phyloP scores from a whole-genome alignment of 169 alveolate genomes.

The Plasmodium blacklocki region DNA sequence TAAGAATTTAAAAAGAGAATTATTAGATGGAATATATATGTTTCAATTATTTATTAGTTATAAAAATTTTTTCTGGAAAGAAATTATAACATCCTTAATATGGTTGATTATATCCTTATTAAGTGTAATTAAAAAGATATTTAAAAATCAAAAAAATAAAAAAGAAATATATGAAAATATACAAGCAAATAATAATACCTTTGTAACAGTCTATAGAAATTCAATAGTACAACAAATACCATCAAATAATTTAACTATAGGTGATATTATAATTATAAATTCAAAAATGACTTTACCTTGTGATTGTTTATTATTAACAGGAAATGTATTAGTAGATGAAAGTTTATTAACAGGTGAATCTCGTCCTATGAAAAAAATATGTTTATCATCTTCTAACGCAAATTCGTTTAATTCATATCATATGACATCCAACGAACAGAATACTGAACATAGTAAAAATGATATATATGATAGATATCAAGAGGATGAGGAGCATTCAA shows the following conservation, averaged over 20 bases:
- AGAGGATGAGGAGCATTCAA: too few relatives aligned
- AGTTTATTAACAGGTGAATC: constrained; percentile 92
- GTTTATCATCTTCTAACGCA: constrained; percentile 58
- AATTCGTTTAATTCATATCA: constrained; percentile 59
- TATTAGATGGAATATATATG: constrained; percentile 84
- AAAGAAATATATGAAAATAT: constrained; percentile 81
- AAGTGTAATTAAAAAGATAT: constrained; percentile 82
- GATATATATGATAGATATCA: not conserved
- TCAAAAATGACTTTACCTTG: constrained; percentile 88
- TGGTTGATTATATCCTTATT: constrained; percentile 81
- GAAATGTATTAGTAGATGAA: constrained; percentile 90
- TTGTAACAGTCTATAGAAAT: constrained; percentile 83
- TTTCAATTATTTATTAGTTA: constrained; percentile 83
- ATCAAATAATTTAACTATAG: constrained; percentile 84
- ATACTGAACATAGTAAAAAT: too few relatives aligned
- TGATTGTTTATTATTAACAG: constrained; percentile 89
- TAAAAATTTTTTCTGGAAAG: constrained; percentile 85
- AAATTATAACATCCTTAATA: constrained; percentile 83
- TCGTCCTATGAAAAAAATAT: constrained; percentile 88
- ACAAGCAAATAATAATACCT: constrained; percentile 69
- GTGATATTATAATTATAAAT: constrained; percentile 85
- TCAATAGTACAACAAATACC: constrained; percentile 81
- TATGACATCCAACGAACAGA: not conserved
- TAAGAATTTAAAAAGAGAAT: constrained; percentile 81
- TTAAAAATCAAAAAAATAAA: constrained; percentile 84